Conservation (phyloP, 2,329 filamentous ascomycete genomes). For the Cercospora citrullina region DNA sequence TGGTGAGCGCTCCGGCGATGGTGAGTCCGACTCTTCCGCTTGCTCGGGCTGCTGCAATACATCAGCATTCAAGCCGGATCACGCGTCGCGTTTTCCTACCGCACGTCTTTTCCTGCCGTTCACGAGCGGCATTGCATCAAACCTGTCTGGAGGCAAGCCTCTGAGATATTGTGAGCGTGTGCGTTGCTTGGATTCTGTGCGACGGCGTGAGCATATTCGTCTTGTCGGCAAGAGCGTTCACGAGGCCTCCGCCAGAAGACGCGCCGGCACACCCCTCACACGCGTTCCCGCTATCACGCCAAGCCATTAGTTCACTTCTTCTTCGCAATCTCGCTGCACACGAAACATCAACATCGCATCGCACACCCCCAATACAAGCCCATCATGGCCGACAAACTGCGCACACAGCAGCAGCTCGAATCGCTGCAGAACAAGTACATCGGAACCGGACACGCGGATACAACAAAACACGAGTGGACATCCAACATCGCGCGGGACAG, state of each 20-base stretch:
- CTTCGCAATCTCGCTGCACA: not conserved
- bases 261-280: slow-evolving; percentile 4
- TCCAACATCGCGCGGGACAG: slow-evolving; percentile 95
- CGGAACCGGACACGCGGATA: slow-evolving; percentile 94
- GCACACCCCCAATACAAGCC: not conserved
- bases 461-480: slow-evolving; percentile 95
- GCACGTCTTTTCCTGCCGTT: slow-evolving; percentile 33
- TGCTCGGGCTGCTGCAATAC: slow-evolving; percentile 28
- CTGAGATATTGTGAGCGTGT: not conserved
- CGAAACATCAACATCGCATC: not conserved
- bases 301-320: not conserved
- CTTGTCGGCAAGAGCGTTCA: not conserved
- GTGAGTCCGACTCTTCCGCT: slow-evolving; percentile 15
- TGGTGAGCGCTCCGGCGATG: slow-evolving; percentile 28
- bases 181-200: not conserved
- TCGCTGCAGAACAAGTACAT: slow-evolving; percentile 93
- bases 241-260: not conserved
- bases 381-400: slow-evolving; percentile 84
- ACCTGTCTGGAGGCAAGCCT: not conserved
- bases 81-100: slow-evolving; percentile 22
- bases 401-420: slow-evolving; percentile 96
- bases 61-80: slow-evolving; percentile 5
- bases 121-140: slow-evolving; percentile 22
- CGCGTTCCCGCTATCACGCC: not conserved
- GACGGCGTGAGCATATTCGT: not conserved